Base-by-base conservation (phyloP, 2,329 filamentous ascomycete genomes). In the Pseudogymnoascus verrucosus region DNA sequence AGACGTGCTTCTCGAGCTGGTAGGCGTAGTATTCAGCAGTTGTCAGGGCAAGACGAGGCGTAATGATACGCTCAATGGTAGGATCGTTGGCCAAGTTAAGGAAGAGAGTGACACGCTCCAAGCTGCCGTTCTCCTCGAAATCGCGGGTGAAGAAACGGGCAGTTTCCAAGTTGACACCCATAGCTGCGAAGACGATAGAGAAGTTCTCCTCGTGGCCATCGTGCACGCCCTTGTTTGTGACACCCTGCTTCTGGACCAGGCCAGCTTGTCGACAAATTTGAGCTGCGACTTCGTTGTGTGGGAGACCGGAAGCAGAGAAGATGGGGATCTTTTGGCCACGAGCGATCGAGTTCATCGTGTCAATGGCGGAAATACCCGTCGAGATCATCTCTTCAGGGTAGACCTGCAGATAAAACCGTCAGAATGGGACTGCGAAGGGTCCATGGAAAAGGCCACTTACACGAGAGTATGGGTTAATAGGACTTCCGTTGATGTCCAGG, bases 371-470 rank as follows among this genome's bases (percentile, higher is more conserved):
- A 77, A 99, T 99, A 87, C 95, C 95, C 59, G 95, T 99, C 37
- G 93, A 95, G 73, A 99, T 98, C 93, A 99, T 99, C 80, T 99
- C 96, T 81, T 99, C 95, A 73, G 95, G 95, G 76, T 99, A 99
- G 70, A 96, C 91, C 91, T 96, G 68, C 23, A 40, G 11, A 34
- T 34, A 14, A 19, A 2, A 3, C 2, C 12, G 51, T 57, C 1
- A 57, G 51, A 2, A 57, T 34, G 5, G 51, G 10, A 19, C 51
- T 19, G 6, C 28, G 19, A 3, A 5, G 26, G 10, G n/a, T 34
- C 3, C 8, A 34, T 19, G 28, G 10, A 2, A 1, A 12, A 34
- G 11, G 61, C 61, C 37, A 74, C 85, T 72, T 84, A 96, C 93
- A 82, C 95, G 87, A 66, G 93, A 93, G 81, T 95, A 98, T 66